phyloP scores from a whole-genome alignment of 1,284 basidiomycete genomes.

The Fomitopsis palustris region DNA sequence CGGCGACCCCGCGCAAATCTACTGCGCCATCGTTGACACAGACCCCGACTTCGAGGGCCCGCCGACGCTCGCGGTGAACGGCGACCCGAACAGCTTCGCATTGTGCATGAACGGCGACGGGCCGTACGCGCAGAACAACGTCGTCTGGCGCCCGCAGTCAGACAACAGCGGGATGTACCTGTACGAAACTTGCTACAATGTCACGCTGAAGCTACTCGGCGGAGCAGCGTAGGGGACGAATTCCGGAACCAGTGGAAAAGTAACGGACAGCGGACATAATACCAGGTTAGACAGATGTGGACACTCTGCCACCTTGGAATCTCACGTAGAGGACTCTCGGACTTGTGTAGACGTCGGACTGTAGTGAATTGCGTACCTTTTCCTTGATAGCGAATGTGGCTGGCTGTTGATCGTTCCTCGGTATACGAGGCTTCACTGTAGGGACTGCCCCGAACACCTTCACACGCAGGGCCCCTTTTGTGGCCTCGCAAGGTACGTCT shows the following conservation, averaged over 20 bases:
- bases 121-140: slow-evolving; percentile 9
- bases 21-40: slow-evolving; percentile 23
- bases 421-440: no score
- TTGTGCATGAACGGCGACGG: slow-evolving; percentile 13
- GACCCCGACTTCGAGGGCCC: slow-evolving; percentile 20
- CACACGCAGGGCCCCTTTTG: no score
- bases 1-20: slow-evolving; percentile 11
- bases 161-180: slow-evolving; percentile 12
- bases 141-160: slow-evolving; percentile 14
- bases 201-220: slow-evolving; percentile 4
- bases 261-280: background rate
- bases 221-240: background rate
- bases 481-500: background rate
- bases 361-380: background rate
- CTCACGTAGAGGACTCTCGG: background rate
- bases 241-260: background rate
- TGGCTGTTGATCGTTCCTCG: background rate
- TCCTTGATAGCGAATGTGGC: background rate
- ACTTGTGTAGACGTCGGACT: background rate
- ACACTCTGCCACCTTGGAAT: background rate
- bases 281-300: background rate
- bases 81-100: slow-evolving; percentile 17
- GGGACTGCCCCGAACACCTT: no score
- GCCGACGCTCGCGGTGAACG: slow-evolving; percentile 21
- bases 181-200: slow-evolving; percentile 10